Base-by-base conservation (phyloP, 805 yeast genomes). In the Myxozyma sirexii region DNA sequence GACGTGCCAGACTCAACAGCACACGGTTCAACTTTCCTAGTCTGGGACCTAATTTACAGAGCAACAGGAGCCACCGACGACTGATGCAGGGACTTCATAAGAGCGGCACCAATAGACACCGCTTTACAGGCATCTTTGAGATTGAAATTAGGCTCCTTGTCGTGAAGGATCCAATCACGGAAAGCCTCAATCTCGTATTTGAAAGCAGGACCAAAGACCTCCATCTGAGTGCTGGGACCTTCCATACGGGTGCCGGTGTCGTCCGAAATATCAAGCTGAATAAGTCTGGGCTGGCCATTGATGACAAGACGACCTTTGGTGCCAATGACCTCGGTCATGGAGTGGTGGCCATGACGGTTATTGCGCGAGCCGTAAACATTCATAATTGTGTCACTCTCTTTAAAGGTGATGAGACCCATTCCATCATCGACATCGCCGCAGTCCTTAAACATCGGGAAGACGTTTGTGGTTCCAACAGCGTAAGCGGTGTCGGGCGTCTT, bases 341-440 rank as follows among this genome's bases (percentile, higher is more conserved):
- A 43, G 53, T 67, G 66, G 43, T 67, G 69, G 10, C 69, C 70
- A 39, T 68, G 70, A 26, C 44, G 37, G 49, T 60, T 68, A 43
- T 57, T 48, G 50, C 70, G 54, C 21, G 60, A 52, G 33, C 60
- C 70, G 33, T 62, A 59, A 42, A 67, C 54, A 38, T 59, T 43
- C 49, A 53, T 46, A 31, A 59, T 47, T 17, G 60, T 45, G 12
- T 49, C 24, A 15, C 66, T 62, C 19, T 41, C 63, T 15, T 54
- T 53, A 39, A 68, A 66, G n/a, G 57, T 50, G 43, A 67, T 54
- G 24, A 65, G 33, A 19, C 66, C 69, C 33, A 54, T 37, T 17
- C 63, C 70, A 26, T 67, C 67, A 48, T 68, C 70, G 27, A 55
- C 66, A 41, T 68, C 70, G 37, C 66, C 67, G 42, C 41, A 65